phyloP scores from a whole-genome alignment of 495 filamentous ascomycete genomes.

The Penicillium tannophilum region DNA sequence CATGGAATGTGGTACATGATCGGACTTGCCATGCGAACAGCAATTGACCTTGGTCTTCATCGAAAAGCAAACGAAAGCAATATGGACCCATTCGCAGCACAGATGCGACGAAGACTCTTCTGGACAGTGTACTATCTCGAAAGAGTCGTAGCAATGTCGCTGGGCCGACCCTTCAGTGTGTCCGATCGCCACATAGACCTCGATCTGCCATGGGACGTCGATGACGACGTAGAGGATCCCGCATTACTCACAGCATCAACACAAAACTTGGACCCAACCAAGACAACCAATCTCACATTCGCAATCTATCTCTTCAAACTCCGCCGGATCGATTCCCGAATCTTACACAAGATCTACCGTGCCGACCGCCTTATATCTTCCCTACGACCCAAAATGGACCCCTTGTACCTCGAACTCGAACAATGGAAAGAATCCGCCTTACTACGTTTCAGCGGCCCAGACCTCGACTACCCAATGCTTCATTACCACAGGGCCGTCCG shows the following conservation, averaged over 20 bases:
- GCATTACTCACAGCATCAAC: constrained; percentile 34
- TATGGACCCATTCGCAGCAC: constrained; percentile 48
- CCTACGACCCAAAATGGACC: constrained; percentile 51
- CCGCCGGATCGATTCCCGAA: constrained; percentile 54
- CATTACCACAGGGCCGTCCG: constrained; percentile 56
- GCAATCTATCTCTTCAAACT: constrained; percentile 53
- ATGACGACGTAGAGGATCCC: constrained; percentile 50
- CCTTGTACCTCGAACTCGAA: constrained; percentile 51
- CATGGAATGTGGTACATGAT: constrained; percentile 62
- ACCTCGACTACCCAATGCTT: constrained; percentile 53
- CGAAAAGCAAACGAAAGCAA: constrained; percentile 50
- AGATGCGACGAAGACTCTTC: constrained; percentile 53
- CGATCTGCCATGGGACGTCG: constrained; percentile 48
- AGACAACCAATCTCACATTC: constrained; percentile 48
- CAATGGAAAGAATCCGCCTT: constrained; percentile 52
- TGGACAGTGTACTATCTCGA: constrained; percentile 59
- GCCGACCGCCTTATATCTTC: constrained; percentile 51
- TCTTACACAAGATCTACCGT: constrained; percentile 57
- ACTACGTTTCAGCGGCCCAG: constrained; percentile 37
- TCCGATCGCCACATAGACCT: constrained; percentile 56
- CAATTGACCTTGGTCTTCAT: constrained; percentile 56
- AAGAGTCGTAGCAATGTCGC: constrained; percentile 51
- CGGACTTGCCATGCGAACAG: constrained; percentile 56
- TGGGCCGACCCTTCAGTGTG: constrained; percentile 55
- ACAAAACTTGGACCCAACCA: constrained; percentile 27